These are phyloP conservation scores for Globisporangium lucens DNA, from an alignment of 352 stramenopile genomes.

Conservation along the genomic window DNA sequence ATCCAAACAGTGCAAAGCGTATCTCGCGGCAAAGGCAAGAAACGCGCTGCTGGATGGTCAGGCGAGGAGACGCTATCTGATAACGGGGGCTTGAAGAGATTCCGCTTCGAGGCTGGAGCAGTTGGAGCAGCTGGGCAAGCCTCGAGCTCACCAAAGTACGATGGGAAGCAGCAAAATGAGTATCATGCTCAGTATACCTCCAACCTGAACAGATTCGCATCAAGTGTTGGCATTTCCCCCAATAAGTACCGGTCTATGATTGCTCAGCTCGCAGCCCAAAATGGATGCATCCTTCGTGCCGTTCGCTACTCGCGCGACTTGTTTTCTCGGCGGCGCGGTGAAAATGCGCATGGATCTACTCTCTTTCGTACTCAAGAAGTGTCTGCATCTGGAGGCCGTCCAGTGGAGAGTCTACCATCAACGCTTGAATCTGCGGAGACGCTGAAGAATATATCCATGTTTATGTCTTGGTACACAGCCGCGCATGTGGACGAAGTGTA, in stretches of 20 bases:
- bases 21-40: conserved; percentile 20
- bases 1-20: neutral
- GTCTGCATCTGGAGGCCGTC: neutral
- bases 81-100: neutral
- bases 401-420: conserved; percentile 3
- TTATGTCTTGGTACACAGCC: conserved; percentile 58
- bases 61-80: neutral
- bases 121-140: conserved; percentile 14
- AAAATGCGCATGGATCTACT: neutral
- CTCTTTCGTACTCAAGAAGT: neutral
- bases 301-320: conserved; percentile 55
- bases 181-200: conserved; percentile 31
- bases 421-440: conserved; percentile 15
- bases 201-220: conserved; percentile 50
- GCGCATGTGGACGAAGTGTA: conserved; percentile 59
- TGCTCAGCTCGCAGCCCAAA: conserved; percentile 34
- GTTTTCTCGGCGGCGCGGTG: conserved; percentile 32
- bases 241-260: conserved; percentile 44
- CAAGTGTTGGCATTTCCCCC: conserved; percentile 35
- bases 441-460: conserved; percentile 53
- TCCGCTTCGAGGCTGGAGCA: conserved; percentile 6
- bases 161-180: conserved; percentile 36
- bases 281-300: conserved; percentile 45
- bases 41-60: conserved; percentile 7
- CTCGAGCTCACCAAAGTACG: neutral